These are phyloP conservation scores for Plasmodium adleri DNA, from an alignment of 169 alveolate species.

Conservation along the genomic window DNA sequence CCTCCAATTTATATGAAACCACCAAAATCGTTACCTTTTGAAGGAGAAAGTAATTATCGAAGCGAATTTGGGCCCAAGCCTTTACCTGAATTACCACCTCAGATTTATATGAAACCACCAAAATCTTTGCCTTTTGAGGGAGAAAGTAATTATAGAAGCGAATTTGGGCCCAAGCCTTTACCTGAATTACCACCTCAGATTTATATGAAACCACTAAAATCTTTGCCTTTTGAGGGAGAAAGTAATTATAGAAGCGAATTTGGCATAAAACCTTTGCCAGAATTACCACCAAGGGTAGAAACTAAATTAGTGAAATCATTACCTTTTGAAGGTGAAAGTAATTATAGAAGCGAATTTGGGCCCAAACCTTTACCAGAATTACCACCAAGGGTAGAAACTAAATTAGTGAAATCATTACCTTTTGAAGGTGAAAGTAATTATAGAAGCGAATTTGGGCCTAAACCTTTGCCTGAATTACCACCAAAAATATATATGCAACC, in stretches of 20 bases:
- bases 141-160: conserved; percentile 76
- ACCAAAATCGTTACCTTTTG: conserved; percentile 79
- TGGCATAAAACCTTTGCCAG: conserved; percentile 74
- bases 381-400: too few species aligned
- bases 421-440: conserved; percentile 77
- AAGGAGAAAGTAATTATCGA: conserved; percentile 76
- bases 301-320: conserved; percentile 52
- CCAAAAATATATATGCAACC: conserved; percentile 27
- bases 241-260: conserved; percentile 78
- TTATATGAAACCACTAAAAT: conserved; percentile 57
- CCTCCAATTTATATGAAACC: conserved; percentile 57
- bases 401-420: too few species aligned
- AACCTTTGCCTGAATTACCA: conserved; percentile 75
- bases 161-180: conserved; percentile 80
- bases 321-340: conserved; percentile 76
- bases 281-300: conserved; percentile 35
- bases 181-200: conserved; percentile 61
- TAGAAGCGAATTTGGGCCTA: conserved; percentile 77
- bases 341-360: conserved; percentile 74
- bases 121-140: conserved; percentile 82
- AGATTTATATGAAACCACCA: conserved; percentile 45
- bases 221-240: conserved; percentile 79
- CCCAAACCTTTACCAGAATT: conserved; percentile 80
- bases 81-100: conserved; percentile 71
- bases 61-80: conserved; percentile 81